Percentiles rank a stretch among this genome's conserved stretches.
Evolutionary conservation across 495 filamentous ascomycete genomes (phyloP).

Genomic region (Thermothielavioides terrestris): DNA sequence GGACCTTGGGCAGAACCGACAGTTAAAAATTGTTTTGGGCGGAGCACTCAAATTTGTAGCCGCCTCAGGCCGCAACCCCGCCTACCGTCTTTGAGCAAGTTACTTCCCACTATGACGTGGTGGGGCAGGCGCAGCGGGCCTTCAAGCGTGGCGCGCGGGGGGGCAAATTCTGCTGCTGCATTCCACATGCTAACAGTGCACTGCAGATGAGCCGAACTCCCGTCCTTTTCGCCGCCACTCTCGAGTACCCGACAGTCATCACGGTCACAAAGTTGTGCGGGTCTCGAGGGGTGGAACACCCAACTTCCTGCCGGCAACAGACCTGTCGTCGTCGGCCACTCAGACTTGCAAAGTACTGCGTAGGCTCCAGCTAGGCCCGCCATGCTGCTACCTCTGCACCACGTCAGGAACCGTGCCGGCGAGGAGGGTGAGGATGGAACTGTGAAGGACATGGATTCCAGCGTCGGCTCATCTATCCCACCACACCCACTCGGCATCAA

Average conservation of each 20-base stretch:
- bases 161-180: too few relatives aligned
- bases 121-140: constrained; percentile 9
- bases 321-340: too few relatives aligned
- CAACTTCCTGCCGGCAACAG: too few relatives aligned
- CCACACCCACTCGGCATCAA: constrained; percentile 79
- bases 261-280: too few relatives aligned
- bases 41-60: constrained; percentile 18
- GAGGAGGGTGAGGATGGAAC: constrained; percentile 10
- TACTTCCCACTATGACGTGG: constrained; percentile 1
- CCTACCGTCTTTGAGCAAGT: not conserved
- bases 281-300: too few relatives aligned
- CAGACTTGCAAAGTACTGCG: too few relatives aligned
- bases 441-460: not conserved
- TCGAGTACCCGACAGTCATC: too few relatives aligned
- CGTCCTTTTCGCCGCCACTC: too few relatives aligned
- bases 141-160: not conserved
- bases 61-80: constrained; percentile 26
- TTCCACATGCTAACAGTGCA: too few relatives aligned
- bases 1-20: constrained; percentile 9
- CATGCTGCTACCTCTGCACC: constrained; percentile 20
- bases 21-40: constrained; percentile 25
- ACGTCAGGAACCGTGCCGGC: constrained; percentile 1
- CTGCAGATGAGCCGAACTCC: too few relatives aligned
- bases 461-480: constrained; percentile 44
- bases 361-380: not conserved